A percentile compares a stretch with the other conserved stretches of the same genome.
These are phyloP conservation scores for Dillenia turbinata DNA, from an alignment of 164 flowering plant genomes.

Conservation along the genomic window DNA sequence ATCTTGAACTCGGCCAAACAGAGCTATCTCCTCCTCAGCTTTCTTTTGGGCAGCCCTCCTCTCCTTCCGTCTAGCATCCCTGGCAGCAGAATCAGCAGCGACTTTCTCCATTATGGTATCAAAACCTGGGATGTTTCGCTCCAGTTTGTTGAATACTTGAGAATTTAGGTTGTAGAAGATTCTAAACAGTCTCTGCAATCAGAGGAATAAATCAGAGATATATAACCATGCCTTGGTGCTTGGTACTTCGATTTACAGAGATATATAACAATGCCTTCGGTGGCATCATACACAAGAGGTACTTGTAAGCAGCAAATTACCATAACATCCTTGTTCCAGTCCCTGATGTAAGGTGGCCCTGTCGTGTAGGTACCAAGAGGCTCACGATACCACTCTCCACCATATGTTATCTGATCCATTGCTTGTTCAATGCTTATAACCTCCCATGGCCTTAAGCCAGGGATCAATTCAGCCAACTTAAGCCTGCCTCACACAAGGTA, in stretches of 20 bases:
- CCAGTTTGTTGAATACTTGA: slow-evolving; percentile 30
- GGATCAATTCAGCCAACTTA: slow-evolving; percentile 51
- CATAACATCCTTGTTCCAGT: slow-evolving; percentile 62
- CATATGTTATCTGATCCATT: slow-evolving; percentile 79
- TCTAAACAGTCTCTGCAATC: slow-evolving; percentile 43
- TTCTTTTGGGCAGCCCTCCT: slow-evolving; percentile 32
- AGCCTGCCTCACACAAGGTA: slow-evolving; percentile 35
- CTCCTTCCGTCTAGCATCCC: slow-evolving; percentile 18
- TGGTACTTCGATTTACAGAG: no score
- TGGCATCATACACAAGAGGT: no score
- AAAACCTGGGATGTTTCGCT: slow-evolving; percentile 52
- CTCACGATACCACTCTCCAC: slow-evolving; percentile 80
- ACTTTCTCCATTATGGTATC: slow-evolving; percentile 36
- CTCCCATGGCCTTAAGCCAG: slow-evolving; percentile 96
- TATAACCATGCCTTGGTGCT: no score
- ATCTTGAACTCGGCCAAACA: slow-evolving; percentile 7
- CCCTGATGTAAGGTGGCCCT: slow-evolving; percentile 75
- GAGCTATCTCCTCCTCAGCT: slow-evolving; percentile 18
- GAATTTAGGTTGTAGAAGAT: slow-evolving; percentile 30
- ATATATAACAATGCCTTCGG: no score
- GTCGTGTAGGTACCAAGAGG: slow-evolving; percentile 80
- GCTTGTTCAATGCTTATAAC: slow-evolving; percentile 89
- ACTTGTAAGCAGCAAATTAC: slow-evolving; percentile 24
- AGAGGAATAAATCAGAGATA: background rate
- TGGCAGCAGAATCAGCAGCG: slow-evolving; percentile 25